Percentiles rank a stretch among this genome's conserved stretches.
These are phyloP conservation scores for Pseudogymnoascus sp. DNA, from an alignment of 2,329 filamentous ascomycete species.

Conservation along the genomic window DNA sequence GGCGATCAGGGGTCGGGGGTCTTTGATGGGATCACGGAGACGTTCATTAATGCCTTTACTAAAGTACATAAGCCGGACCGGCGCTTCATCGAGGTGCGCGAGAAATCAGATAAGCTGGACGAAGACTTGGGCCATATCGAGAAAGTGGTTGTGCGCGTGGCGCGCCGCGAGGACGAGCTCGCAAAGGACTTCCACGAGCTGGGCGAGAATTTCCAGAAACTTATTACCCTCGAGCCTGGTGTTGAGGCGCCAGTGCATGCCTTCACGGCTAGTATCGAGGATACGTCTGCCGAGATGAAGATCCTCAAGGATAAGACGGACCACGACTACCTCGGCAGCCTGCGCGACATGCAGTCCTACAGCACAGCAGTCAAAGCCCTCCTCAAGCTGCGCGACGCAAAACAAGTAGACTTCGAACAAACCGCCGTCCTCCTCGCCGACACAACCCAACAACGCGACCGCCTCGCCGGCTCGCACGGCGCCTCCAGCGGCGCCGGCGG, in stretches of 20 bases:
- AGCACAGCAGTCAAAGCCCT: constrained; percentile 79
- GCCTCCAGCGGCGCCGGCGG: constrained; percentile 65
- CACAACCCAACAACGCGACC: constrained; percentile 78
- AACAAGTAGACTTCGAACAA: constrained; percentile 95
- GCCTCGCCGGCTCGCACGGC: constrained; percentile 50
- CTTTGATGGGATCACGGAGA: constrained; percentile 92
- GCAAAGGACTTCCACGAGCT: constrained; percentile 85
- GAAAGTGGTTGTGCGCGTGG: constrained; percentile 89
- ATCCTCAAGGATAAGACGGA: constrained; percentile 86
- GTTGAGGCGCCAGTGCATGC: constrained; percentile 75
- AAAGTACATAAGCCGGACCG: constrained; percentile 94
- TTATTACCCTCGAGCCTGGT: constrained; percentile 81
- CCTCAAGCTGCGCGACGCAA: constrained; percentile 89
- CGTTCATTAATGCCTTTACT: constrained; percentile 92
- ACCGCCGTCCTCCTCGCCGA: constrained; percentile 94
- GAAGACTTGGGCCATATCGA: constrained; percentile 90
- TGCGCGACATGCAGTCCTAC: constrained; percentile 95
- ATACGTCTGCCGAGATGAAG: constrained; percentile 71
- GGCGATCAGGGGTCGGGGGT: constrained; percentile 55
- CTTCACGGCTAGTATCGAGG: constrained; percentile 80
- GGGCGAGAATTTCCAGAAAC: constrained; percentile 88
- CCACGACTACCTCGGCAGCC: constrained; percentile 85
- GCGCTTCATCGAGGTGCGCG: constrained; percentile 87
- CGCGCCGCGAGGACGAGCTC: constrained; percentile 78
- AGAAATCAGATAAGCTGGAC: constrained; percentile 87